Percentiles rank a stretch among this genome's conserved stretches.
Conservation (phyloP, 768 basidiomycete genomes). For the Phlegmacium glaucopus region DNA sequence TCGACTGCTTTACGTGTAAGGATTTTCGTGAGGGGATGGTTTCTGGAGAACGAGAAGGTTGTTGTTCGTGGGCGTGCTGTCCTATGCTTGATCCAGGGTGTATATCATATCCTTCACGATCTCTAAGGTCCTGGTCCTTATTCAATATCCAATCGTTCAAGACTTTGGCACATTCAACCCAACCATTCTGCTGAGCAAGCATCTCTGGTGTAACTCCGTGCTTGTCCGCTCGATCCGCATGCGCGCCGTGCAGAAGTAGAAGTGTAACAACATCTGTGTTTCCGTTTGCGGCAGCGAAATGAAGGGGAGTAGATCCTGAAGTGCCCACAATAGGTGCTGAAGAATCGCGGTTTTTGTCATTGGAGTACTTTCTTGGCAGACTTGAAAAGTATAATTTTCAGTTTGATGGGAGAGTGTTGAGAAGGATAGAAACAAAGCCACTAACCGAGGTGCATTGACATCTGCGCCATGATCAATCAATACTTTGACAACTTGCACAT, state of each 20-base stretch:
- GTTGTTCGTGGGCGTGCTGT: slow-evolving; percentile 15
- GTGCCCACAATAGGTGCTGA: slow-evolving; percentile 72
- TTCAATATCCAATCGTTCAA: slow-evolving; percentile 65
- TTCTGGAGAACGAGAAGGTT: slow-evolving; percentile 14
- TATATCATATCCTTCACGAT: slow-evolving; percentile 36
- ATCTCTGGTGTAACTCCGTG: slow-evolving; percentile 86
- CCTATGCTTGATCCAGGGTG: slow-evolving; percentile 10
- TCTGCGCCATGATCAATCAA: slow-evolving; percentile 95
- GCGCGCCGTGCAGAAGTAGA: slow-evolving; percentile 83
- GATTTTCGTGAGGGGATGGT: slow-evolving; percentile 28
- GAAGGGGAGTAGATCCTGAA: slow-evolving; percentile 91
- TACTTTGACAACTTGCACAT: slow-evolving; percentile 81
- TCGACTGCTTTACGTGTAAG: slow-evolving; percentile 72
- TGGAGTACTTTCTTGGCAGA: slow-evolving; percentile 71
- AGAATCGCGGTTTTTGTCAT: slow-evolving; percentile 61
- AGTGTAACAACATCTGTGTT: slow-evolving; percentile 74
- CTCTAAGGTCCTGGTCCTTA: slow-evolving; percentile 59
- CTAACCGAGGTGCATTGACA: slow-evolving; percentile 90
- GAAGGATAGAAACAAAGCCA: slow-evolving; percentile 12
- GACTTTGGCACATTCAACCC: slow-evolving; percentile 72
- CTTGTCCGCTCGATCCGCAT: slow-evolving; percentile 81
- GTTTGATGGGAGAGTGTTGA: slow-evolving; percentile 5
- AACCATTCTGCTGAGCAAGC: slow-evolving; percentile 78
- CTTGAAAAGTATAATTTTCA: slow-evolving; percentile 31
- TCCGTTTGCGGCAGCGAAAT: slow-evolving; percentile 96